Conservation (phyloP, 2,329 filamentous ascomycete species). For the Aspergillus melleus region DNA sequence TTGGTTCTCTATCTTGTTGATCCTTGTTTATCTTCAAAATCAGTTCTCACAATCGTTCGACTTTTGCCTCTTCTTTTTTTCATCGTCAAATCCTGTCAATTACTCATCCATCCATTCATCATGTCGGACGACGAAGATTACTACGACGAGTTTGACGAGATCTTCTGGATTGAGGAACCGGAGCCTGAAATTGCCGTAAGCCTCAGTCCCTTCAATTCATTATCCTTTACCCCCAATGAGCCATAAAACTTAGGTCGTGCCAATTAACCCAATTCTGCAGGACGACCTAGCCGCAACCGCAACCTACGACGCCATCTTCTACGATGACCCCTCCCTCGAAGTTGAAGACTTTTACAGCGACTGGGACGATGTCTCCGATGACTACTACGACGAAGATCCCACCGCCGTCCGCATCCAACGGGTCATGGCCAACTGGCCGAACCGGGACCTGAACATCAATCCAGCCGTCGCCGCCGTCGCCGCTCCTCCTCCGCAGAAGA, state of each 20-base stretch:
- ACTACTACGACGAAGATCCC: constrained; percentile 47
- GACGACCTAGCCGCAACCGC: constrained; percentile 46
- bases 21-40: neutral
- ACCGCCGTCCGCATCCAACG: constrained; percentile 28
- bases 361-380: constrained; percentile 48
- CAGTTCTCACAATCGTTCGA: neutral
- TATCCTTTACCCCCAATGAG: neutral
- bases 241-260: neutral
- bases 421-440: constrained; percentile 13
- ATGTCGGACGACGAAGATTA: constrained; percentile 44
- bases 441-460: constrained; percentile 1
- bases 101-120: neutral
- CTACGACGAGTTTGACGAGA: constrained; percentile 38
- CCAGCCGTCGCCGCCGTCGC: neutral
- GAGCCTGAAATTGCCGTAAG: constrained; percentile 38
- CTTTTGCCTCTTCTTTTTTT: neutral
- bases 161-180: constrained; percentile 36
- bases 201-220: neutral
- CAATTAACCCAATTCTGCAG: constrained; percentile 22
- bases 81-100: neutral
- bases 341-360: constrained; percentile 44
- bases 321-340: constrained; percentile 42
- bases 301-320: constrained; percentile 40
- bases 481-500: constrained; percentile 9
- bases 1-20: neutral